phyloP scores from a whole-genome alignment of 1,284 basidiomycete species.

The Leccinum pallidistipes region DNA sequence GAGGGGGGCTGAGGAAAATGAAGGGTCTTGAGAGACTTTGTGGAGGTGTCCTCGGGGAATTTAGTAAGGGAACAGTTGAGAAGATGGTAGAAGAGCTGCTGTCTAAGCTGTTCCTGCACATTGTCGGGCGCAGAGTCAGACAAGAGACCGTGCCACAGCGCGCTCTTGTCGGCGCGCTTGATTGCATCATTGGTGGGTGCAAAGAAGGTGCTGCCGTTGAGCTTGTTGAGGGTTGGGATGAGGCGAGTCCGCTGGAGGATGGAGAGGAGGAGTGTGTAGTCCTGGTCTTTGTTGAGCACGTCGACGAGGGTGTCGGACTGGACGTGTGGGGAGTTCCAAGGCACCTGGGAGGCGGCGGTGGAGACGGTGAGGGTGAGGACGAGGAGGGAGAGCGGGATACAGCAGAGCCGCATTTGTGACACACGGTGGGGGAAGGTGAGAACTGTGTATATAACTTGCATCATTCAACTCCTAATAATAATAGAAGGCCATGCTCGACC shows the following conservation, averaged over 20 bases:
- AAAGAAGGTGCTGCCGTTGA: slow-evolving; percentile 85
- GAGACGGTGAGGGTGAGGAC: slow-evolving; percentile 33
- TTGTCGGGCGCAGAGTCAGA: slow-evolving; percentile 68
- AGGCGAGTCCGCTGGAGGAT: slow-evolving; percentile 87
- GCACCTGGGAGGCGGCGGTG: slow-evolving; percentile 33
- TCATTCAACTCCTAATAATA: not conserved
- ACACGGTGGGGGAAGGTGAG: not conserved
- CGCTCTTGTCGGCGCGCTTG: slow-evolving; percentile 43
- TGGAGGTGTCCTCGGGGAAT: slow-evolving; percentile 44
- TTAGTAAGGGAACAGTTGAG: slow-evolving; percentile 75
- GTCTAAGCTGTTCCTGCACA: slow-evolving; percentile 79
- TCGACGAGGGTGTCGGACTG: slow-evolving; percentile 66
- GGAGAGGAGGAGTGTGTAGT: slow-evolving; percentile 78
- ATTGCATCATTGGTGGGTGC: slow-evolving; percentile 96
- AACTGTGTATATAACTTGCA: slow-evolving; percentile 8
- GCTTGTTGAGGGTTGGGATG: slow-evolving; percentile 87
- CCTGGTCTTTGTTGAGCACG: slow-evolving; percentile 69
- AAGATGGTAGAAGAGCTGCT: slow-evolving; percentile 93
- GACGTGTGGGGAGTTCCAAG: slow-evolving; percentile 27
- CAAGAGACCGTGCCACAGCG: slow-evolving; percentile 51
- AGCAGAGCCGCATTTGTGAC: slow-evolving; percentile 37
- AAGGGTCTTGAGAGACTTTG: slow-evolving; percentile 58
- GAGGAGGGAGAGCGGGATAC: slow-evolving; percentile 40
- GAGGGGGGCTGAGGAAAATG: slow-evolving; percentile 64
- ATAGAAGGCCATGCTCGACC: slow-evolving; percentile 50